Evolutionary conservation across 306 rosid species (phyloP), one percentile per base, ranked within the genome.

Genomic region (Ormosia semicastrata): DNA sequence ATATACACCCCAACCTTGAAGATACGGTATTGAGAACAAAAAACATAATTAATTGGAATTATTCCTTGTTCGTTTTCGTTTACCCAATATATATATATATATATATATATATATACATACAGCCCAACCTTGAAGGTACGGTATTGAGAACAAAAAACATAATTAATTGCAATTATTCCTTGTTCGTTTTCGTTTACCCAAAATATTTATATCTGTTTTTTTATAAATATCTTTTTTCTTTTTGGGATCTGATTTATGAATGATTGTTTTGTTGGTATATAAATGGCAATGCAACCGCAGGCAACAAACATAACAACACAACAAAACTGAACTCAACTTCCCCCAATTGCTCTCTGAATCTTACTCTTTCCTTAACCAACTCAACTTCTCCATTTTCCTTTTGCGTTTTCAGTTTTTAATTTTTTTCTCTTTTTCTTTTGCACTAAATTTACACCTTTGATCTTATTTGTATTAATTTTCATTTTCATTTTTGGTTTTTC

Each of bases 271-370:
- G 58, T 37, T 50, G 58, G 44, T 34, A 8, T 56, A 66, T 66
- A 52, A 32, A 80, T 24, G 85, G 82, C 81, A 59, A 71, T 73
- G 44, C 65, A 37, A 66, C 70, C 79, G 34, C 57, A 13, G 63
- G 14, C 10, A 76, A 72, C 79, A 81, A 75, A 79, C 88, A 74
- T 63, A 39, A 46, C 36, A 46, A 49, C 13, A 63, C 52, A 47
- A 59, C 59, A 76, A 59, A 84, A 73, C 85, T 72, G 81, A 78
- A 85, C 85, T 83, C 78, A 57, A 66, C 71, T 65, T 62, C 50
- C 54, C 70, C 39, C 69, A 37, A 29, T 76, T 78, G 87, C 85
- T 65, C 76, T 47, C 75, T 78, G 74, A 89, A 89, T 89, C 92
- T 87, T 90, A 73, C 86, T 83, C 83, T 66, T 54, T 49, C 36